Conservation (phyloP, 495 filamentous ascomycete species). For the Penicillium flavigenum region DNA sequence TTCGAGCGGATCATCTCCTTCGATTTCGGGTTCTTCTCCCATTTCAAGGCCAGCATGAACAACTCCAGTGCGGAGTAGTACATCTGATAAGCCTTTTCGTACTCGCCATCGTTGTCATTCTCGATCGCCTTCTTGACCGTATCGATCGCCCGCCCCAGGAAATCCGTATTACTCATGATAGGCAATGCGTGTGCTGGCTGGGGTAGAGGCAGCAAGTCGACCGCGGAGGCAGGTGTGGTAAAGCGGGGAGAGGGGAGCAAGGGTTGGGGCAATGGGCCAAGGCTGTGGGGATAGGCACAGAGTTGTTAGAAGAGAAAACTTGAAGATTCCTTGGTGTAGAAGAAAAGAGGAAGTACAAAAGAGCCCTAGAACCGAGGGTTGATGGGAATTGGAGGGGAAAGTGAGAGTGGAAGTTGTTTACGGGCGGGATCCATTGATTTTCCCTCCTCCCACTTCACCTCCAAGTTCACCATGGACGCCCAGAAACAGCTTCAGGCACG, state of each 20-base stretch:
- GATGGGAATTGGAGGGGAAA: slow-evolving; percentile 25
- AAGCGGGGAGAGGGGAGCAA: slow-evolving; percentile 30
- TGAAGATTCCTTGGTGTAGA: neutral
- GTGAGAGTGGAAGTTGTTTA: slow-evolving; percentile 26
- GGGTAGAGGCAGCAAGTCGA: slow-evolving; percentile 24
- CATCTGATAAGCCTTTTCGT: slow-evolving; percentile 90
- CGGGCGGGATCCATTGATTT: slow-evolving; percentile 32
- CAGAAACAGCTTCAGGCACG: slow-evolving; percentile 74
- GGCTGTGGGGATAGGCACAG: slow-evolving; percentile 15
- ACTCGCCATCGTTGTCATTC: slow-evolving; percentile 89
- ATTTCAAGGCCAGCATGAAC: slow-evolving; percentile 96
- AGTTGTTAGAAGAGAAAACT: neutral
- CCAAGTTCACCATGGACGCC: slow-evolving; percentile 47
- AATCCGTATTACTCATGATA: slow-evolving; percentile 95
- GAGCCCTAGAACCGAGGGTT: slow-evolving; percentile 10
- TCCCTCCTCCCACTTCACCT: slow-evolving; percentile 26
- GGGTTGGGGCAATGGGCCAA: slow-evolving; percentile 20
- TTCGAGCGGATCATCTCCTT: slow-evolving; percentile 97
- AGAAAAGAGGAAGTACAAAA: slow-evolving; percentile 9
- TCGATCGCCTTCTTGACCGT: slow-evolving; percentile 97
- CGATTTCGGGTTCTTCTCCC: slow-evolving; percentile 94
- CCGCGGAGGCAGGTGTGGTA: slow-evolving; percentile 24
- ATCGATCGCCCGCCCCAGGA: slow-evolving; percentile 91
- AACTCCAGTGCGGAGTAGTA: slow-evolving; percentile 94
- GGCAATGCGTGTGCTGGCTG: slow-evolving; percentile 10